These are phyloP conservation scores for Phytophthora chlamydospora DNA, from an alignment of 352 stramenopile genomes.

Conservation along the genomic window DNA sequence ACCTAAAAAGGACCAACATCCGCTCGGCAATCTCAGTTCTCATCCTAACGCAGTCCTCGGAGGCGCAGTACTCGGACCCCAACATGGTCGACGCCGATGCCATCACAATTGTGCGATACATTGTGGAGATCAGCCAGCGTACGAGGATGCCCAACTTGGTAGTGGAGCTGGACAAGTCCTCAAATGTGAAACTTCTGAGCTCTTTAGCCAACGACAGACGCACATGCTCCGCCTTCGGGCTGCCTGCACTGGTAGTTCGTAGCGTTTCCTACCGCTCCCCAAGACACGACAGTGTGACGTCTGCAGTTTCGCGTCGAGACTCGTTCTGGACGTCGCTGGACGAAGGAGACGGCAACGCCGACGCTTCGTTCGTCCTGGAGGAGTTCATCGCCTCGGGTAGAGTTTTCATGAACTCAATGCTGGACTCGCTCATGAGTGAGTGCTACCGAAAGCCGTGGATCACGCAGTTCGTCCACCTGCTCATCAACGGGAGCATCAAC, in stretches of 20 bases:
- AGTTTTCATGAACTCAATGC: conserved; percentile 76
- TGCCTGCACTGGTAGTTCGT: conserved; percentile 43
- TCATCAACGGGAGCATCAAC: conserved; percentile 65
- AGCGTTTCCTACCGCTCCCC: conserved; percentile 57
- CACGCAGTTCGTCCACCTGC: conserved; percentile 65
- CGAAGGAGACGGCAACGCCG: conserved; percentile 34
- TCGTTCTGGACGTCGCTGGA: conserved; percentile 50
- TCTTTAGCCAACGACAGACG: conserved; percentile 66
- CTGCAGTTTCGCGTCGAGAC: conserved; percentile 38
- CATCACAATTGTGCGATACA: conserved; percentile 83
- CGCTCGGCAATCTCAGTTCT: conserved; percentile 60
- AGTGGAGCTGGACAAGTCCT: conserved; percentile 72
- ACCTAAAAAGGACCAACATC: conserved; percentile 76
- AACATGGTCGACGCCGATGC: conserved; percentile 87
- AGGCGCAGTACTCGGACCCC: conserved; percentile 63
- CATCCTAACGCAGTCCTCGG: conserved; percentile 60
- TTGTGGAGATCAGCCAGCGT: conserved; percentile 80
- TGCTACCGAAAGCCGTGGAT: conserved; percentile 82
- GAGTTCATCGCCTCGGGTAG: conserved; percentile 77
- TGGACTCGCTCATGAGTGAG: conserved; percentile 80
- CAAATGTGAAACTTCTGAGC: conserved; percentile 83
- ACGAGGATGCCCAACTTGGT: conserved; percentile 73
- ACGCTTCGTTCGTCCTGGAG: conserved; percentile 63
- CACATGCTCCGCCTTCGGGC: conserved; percentile 40
- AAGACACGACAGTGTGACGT: conserved; percentile 27